phyloP scores from a whole-genome alignment of 176 grass and related monocot genomes.

The Zea luxurians region DNA sequence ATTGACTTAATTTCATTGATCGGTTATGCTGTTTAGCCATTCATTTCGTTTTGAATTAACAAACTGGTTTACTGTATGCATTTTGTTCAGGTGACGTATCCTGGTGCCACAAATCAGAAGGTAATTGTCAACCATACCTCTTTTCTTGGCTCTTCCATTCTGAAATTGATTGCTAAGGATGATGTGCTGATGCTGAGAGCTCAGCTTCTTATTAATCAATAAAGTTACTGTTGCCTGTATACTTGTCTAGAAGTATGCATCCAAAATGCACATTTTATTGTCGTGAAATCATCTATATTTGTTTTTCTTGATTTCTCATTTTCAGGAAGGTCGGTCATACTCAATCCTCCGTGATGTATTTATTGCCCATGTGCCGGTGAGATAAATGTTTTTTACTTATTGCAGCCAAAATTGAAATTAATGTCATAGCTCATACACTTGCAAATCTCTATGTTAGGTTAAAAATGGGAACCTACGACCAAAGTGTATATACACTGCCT shows the following conservation, averaged over 20 bases:
- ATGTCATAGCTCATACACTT: neutral
- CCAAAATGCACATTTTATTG: neutral
- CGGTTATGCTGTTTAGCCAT: neutral
- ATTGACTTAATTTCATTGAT: conserved; percentile 8
- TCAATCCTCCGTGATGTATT: conserved; percentile 74
- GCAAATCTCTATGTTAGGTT: conserved; percentile 49
- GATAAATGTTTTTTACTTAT: conserved; percentile 39
- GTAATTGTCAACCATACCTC: conserved; percentile 35
- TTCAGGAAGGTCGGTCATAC: conserved; percentile 70
- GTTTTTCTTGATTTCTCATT: conserved; percentile 13
- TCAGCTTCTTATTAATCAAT: neutral
- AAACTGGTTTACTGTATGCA: neutral
- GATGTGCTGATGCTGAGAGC: neutral
- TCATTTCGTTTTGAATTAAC: neutral
- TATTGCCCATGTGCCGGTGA: conserved; percentile 95
- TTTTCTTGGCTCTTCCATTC: neutral
- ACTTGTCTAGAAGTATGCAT: neutral
- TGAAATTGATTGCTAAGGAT: neutral
- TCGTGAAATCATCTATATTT: neutral
- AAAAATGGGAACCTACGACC: conserved; percentile 61
- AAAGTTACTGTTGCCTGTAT: neutral
- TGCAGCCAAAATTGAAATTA: conserved; percentile 14
- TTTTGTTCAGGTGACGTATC: conserved; percentile 50
- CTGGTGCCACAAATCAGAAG: conserved; percentile 63
- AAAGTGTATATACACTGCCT: conserved; percentile 85